Conservation (phyloP, 495 filamentous ascomycete genomes). For the Aspergillus hancockii region DNA sequence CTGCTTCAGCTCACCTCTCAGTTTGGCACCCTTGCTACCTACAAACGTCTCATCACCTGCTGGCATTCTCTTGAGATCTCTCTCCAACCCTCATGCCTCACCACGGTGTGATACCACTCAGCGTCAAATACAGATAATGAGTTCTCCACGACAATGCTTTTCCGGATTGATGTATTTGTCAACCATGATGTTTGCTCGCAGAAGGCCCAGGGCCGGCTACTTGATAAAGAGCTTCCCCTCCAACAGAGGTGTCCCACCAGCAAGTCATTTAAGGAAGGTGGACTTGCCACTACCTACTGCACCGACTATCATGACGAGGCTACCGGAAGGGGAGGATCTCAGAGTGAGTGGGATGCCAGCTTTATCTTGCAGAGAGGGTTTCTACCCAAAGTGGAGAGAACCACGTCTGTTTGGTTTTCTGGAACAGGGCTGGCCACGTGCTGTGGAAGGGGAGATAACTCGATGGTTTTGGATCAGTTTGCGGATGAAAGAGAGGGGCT, state of each 20-base stretch:
- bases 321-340: constrained; percentile 6
- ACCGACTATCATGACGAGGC: constrained; percentile 34
- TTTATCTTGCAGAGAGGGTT: constrained; percentile 1
- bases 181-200: constrained; percentile 45
- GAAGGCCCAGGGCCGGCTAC: constrained; percentile 35
- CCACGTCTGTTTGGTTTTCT: not conserved
- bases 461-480: constrained; percentile 9
- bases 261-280: constrained; percentile 35
- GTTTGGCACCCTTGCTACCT: constrained; percentile 36
- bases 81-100: constrained; percentile 39
- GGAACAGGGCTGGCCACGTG: not conserved
- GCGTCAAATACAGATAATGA: constrained; percentile 27
- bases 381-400: constrained; percentile 23
- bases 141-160: constrained; percentile 35
- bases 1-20: constrained; percentile 45
- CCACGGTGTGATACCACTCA: constrained; percentile 41
- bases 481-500: not conserved
- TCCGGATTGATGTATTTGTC: constrained; percentile 38
- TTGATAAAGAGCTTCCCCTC: constrained; percentile 18
- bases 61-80: constrained; percentile 37
- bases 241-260: constrained; percentile 19
- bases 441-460: constrained; percentile 4
- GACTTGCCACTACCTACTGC: constrained; percentile 46
- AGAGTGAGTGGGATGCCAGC: constrained; percentile 14
- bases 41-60: constrained; percentile 34